phyloP scores from a whole-genome alignment of 495 filamentous ascomycete species.

The Annulohypoxylon stygium region DNA sequence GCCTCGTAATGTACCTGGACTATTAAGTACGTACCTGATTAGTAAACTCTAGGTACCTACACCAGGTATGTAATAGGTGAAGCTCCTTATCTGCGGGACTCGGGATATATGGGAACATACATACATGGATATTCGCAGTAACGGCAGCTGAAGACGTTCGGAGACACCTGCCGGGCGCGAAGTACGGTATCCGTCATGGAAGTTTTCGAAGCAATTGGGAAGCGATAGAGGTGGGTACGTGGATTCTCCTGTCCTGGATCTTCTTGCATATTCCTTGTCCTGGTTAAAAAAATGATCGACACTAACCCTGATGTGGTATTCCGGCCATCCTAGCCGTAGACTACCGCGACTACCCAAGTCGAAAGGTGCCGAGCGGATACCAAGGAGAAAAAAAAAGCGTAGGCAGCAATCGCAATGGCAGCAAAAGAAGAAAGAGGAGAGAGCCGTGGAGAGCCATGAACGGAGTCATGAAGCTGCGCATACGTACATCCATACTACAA shows the following conservation, averaged over 20 bases:
- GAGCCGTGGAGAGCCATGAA: background rate
- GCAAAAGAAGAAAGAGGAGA: conserved; percentile 6
- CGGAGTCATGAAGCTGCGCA: too few species aligned
- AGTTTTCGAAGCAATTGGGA: conserved; percentile 18
- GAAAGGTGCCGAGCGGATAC: background rate
- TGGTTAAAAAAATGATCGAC: conserved; percentile 25
- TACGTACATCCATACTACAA: too few species aligned
- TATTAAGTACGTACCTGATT: background rate
- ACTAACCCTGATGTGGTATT: conserved; percentile 38
- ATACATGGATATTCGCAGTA: background rate
- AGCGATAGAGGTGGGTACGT: conserved; percentile 2
- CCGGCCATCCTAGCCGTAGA: conserved; percentile 27
- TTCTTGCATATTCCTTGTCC: background rate
- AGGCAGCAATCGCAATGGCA: background rate
- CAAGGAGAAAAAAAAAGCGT: background rate
- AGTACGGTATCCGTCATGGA: background rate
- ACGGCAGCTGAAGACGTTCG: conserved; percentile 4
- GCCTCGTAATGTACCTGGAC: background rate
- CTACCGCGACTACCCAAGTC: conserved; percentile 9
- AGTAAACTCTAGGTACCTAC: background rate
- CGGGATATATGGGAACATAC: background rate
- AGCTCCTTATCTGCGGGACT: conserved; percentile 8
- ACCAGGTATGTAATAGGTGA: background rate
- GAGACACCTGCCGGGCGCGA: conserved; percentile 1
- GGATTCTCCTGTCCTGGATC: background rate